Evolutionary conservation across 2,329 filamentous ascomycete genomes (phyloP).

Genomic region (Cryphonectria parasitica): DNA sequence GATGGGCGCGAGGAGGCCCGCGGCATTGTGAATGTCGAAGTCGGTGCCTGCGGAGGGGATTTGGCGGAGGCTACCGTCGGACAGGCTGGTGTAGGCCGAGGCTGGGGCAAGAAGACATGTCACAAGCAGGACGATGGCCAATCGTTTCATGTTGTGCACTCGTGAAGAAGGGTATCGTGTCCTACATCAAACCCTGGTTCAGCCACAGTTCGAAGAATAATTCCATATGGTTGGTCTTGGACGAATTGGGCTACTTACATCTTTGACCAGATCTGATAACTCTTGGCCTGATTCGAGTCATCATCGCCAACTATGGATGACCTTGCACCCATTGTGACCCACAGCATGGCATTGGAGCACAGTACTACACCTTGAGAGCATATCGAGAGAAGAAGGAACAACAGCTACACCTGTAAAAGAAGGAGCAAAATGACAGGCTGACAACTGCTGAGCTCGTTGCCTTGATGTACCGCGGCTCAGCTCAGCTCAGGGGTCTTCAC

Average conservation of each 20-base stretch:
- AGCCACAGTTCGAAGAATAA: not conserved
- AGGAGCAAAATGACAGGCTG: not conserved
- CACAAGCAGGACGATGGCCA: conserved; percentile 22
- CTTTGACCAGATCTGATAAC: not conserved
- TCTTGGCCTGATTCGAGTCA: not conserved
- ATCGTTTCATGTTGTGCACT: not conserved
- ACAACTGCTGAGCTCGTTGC: not conserved
- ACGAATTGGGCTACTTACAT: not conserved
- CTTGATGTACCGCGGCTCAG: not conserved
- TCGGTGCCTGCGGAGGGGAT: conserved; percentile 67
- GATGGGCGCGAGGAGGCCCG: conserved; percentile 71
- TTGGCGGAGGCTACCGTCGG: conserved; percentile 33
- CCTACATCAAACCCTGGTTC: not conserved
- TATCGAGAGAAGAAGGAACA: not conserved
- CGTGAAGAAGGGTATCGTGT: not conserved
- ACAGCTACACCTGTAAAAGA: not conserved
- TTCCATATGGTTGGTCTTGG: not conserved
- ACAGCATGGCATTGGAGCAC: conserved; percentile 11
- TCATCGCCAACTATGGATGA: not conserved
- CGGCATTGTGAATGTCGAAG: conserved; percentile 69
- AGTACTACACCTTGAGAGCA: not conserved
- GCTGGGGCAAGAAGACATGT: conserved; percentile 20
- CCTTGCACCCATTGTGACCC: conserved; percentile 23
- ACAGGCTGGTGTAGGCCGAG: conserved; percentile 35
- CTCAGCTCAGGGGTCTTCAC: conserved; percentile 1